Base-by-base conservation (phyloP, 2,329 filamentous ascomycete genomes). In the Akanthomyces lecanii region DNA sequence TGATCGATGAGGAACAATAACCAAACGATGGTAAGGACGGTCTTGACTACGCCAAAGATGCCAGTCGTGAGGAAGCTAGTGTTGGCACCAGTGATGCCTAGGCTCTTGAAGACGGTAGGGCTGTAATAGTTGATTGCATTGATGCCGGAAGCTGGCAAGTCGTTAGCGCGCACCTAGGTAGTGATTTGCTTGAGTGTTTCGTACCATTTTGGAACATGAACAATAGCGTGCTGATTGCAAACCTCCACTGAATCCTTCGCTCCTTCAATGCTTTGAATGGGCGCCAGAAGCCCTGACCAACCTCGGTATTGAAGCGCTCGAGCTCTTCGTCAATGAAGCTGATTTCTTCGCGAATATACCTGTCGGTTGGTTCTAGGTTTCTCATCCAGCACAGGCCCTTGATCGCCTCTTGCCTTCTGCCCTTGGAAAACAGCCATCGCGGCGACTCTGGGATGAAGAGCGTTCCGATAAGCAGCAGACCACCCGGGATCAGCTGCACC, bases 81-180 rank as follows among this genome's bases (percentile, higher is more conserved):
- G 68, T 76, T 78, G 54, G 76, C 79, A 14, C 79, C 80, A 1
- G 73, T 75, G 57, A 81, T 75, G 5, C 80, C 80, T 56, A 82
- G 75, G 51, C 75, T 77, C 66, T 77, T 82, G 79, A 74, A 74
- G 57, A 74, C 72, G 18, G 72, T 74, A n/a, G 72, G 72, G 1
- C 79, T 82, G 74, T 89, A 91, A 76, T 91, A 92, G 78, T 91
- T 92, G 77, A 90, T 88, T 23, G 89, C 89, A 68, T 92, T 92
- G 77, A 92, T 92, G 2, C 89, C 89, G 8, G 72, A 74, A 48
- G 71, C 72, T 73, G n/a, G 16, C 6, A 2, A 7, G 25, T 28
- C 1, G 23, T 58, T 28, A 58, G 21, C 8, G 52, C 63, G 65
- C 58, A 28, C 53, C 30, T 53, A 25, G 14, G 55, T 30, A 5